Conservation (phyloP, 805 yeast genomes). For the Scheffersomyces lignosus region DNA sequence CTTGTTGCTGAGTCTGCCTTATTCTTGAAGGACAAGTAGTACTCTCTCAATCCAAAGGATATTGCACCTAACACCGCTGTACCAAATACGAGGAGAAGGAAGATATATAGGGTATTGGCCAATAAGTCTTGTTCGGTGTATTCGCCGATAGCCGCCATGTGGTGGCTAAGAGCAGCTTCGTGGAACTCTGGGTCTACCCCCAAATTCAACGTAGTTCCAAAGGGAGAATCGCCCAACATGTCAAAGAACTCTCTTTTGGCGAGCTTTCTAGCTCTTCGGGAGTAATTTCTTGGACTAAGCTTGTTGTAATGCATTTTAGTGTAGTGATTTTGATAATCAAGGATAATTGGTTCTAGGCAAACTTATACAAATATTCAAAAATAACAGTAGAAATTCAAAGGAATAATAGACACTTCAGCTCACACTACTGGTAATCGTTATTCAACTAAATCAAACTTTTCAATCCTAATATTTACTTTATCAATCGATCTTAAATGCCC, state of each 20-base stretch:
- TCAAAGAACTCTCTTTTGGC: background rate
- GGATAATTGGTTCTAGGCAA: too few relatives aligned
- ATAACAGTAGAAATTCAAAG: too few relatives aligned
- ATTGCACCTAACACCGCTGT: constrained; percentile 20
- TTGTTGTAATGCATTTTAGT: too few relatives aligned
- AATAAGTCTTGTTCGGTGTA: constrained; percentile 18
- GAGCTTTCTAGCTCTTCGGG: too few relatives aligned
- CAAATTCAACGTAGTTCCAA: background rate
- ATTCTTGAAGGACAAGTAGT: constrained; percentile 3
- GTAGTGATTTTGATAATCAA: too few relatives aligned
- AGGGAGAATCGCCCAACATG: background rate
- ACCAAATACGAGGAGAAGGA: constrained; percentile 19
- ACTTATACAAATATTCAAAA: too few relatives aligned
- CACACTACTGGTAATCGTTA: too few relatives aligned
- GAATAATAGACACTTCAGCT: too few relatives aligned
- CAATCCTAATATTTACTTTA: too few relatives aligned
- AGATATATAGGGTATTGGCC: constrained; percentile 26
- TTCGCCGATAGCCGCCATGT: background rate
- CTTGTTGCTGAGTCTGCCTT: constrained; percentile 8
- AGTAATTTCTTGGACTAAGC: too few relatives aligned
- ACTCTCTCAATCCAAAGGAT: constrained; percentile 26
- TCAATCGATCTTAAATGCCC: too few relatives aligned
- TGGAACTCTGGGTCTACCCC: background rate
- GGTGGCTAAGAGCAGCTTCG: background rate
- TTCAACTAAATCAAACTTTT: too few relatives aligned